Base-by-base conservation (phyloP, 805 yeast genomes). In the Cyberlindnera petersonii region DNA sequence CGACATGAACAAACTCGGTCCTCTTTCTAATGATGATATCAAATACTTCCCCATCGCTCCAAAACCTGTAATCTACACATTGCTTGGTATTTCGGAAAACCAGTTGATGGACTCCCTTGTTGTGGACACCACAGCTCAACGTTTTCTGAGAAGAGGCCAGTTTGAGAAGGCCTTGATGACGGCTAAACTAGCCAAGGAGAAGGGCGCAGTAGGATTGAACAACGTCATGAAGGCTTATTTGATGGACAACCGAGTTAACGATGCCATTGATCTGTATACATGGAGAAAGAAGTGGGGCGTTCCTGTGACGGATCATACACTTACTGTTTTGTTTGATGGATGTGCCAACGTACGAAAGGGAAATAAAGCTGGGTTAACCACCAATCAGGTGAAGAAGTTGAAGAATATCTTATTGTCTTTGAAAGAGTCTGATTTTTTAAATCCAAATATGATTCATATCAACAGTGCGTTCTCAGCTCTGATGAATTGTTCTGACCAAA, bases 201-300 rank as follows among this genome's bases (percentile, higher is more conserved):
- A 69, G 26, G 86, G 84, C 8, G 48, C 66, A 0, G 84, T 78
- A 23, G 84, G 77, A 1, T 72, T 77, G 75, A 84, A 85, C 46
- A 66, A 72, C n/a, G 66, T 84, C 0, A 55, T 78, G 52, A 68
- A 72, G 43, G 70, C 76, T 64, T 63, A 69, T 29, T 58, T 80
- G 4, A 56, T 56, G 7, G 51, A 52, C 1, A 49, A 63, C 8
- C 67, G 71, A 3, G 68, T 69, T 17, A 68, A 70, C 31, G 66
- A 65, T 7, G 82, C 83, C 0, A 39, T 80, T 19, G 73, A 73
- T 28, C 47, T 75, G 15, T 69, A 69, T 43, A 68, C 70, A 35
- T 69, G 73, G 60, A 64, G 86, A 35, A 79, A 77, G 48, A 82
- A 79, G 53, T 74, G 85, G 79, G 74, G 72, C 1, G 68, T 78